Evolutionary conservation across 2,329 filamentous ascomycete species (phyloP).

Genomic region (Colletotrichum sojae): DNA sequence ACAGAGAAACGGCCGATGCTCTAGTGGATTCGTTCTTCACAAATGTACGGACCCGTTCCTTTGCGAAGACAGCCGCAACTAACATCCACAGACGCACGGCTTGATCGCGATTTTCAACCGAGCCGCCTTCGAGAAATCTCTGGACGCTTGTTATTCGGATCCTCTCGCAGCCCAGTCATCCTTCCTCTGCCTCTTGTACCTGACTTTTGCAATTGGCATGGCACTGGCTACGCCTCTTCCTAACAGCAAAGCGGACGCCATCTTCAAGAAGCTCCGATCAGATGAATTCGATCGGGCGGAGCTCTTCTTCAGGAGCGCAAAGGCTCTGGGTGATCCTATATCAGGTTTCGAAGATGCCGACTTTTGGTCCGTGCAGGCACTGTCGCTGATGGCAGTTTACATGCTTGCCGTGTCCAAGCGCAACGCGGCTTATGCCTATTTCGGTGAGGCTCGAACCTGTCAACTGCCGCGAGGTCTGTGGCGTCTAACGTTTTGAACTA

Average conservation of each 20-base stretch:
- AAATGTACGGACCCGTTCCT: slow-evolving; percentile 60
- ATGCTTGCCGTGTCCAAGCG: slow-evolving; percentile 73
- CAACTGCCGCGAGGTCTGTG: neutral
- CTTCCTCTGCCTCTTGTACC: slow-evolving; percentile 71
- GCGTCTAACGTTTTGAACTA: slow-evolving; percentile 32
- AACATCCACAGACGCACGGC: slow-evolving; percentile 65
- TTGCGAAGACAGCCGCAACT: slow-evolving; percentile 1
- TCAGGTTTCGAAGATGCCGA: slow-evolving; percentile 72
- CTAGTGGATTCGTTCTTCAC: slow-evolving; percentile 73
- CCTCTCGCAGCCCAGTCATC: slow-evolving; percentile 64
- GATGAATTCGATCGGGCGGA: slow-evolving; percentile 69
- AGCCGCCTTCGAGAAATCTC: slow-evolving; percentile 60
- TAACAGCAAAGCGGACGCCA: slow-evolving; percentile 62
- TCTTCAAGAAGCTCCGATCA: slow-evolving; percentile 66
- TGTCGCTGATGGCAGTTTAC: slow-evolving; percentile 75
- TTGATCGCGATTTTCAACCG: slow-evolving; percentile 73
- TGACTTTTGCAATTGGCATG: slow-evolving; percentile 75
- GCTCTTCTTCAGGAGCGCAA: slow-evolving; percentile 73
- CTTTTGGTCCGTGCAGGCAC: slow-evolving; percentile 75
- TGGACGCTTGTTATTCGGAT: slow-evolving; percentile 69
- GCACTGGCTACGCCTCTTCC: slow-evolving; percentile 68
- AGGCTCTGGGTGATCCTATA: slow-evolving; percentile 61
- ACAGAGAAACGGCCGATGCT: slow-evolving; percentile 66
- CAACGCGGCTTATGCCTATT: slow-evolving; percentile 74
- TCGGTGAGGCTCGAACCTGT: slow-evolving; percentile 58